Percentiles rank a stretch among this genome's conserved stretches.
phyloP scores from a whole-genome alignment of 1,284 basidiomycete species.

The Tremellales sp. region DNA sequence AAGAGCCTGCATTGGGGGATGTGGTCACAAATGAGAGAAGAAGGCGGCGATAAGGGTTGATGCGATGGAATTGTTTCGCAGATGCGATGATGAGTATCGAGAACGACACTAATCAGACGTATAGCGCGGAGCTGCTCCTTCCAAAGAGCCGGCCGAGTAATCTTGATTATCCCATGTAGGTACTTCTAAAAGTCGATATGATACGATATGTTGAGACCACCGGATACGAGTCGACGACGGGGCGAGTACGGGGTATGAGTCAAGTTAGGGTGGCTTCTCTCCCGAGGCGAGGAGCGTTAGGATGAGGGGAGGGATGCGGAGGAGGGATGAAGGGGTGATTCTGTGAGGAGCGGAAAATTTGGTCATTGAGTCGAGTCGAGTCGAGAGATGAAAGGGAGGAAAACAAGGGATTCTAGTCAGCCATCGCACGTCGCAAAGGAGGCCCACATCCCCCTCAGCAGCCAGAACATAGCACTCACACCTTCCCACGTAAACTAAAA shows the following conservation, averaged over 20 bases:
- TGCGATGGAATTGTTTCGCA: too few relatives aligned
- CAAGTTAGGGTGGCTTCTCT: conserved; percentile 47
- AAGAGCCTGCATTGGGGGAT: conserved; percentile 44
- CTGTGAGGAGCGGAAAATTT: not conserved
- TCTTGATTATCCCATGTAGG: conserved; percentile 28
- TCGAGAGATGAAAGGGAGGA: not conserved
- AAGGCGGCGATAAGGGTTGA: not conserved
- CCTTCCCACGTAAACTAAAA: not conserved
- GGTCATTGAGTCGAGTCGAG: not conserved
- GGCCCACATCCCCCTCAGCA: too few relatives aligned
- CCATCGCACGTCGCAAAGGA: not conserved
- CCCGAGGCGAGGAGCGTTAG: conserved; percentile 42
- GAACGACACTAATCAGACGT: too few relatives aligned
- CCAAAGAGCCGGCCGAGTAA: too few relatives aligned
- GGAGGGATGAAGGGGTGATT: conserved; percentile 34
- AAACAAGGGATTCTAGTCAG: not conserved
- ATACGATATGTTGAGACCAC: not conserved
- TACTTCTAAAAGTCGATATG: conserved; percentile 4
- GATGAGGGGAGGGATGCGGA: conserved; percentile 42
- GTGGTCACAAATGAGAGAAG: conserved; percentile 2
- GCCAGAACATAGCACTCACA: not conserved
- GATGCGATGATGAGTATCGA: too few relatives aligned
- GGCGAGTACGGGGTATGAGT: conserved; percentile 11
- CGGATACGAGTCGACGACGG: conserved; percentile 4
- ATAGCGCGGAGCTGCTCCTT: not conserved